These are phyloP conservation scores for Begonia fuchsioides DNA, from an alignment of 306 rosid species.

Conservation along the genomic window DNA sequence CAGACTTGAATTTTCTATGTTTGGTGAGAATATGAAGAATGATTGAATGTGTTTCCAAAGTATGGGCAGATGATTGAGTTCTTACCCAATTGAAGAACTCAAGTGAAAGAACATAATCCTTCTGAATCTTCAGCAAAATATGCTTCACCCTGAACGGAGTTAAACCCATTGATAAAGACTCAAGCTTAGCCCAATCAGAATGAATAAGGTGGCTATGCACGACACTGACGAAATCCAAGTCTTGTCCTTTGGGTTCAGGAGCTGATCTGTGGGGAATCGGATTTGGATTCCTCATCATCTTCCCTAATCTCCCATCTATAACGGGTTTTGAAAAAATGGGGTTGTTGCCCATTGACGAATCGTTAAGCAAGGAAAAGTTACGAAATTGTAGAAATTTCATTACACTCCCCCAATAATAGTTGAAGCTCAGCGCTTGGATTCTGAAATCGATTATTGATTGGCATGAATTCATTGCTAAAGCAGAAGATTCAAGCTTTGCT, in stretches of 20 bases:
- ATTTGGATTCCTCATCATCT: conserved; percentile 14
- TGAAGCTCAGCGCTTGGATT: neutral
- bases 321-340: conserved; percentile 10
- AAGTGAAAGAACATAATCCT: conserved; percentile 56
- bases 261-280: conserved; percentile 62
- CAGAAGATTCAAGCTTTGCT: too few species aligned
- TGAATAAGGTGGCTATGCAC: conserved; percentile 59
- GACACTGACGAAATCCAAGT: conserved; percentile 63
- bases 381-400: conserved; percentile 12
- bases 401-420: neutral
- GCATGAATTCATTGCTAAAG: too few species aligned
- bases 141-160: conserved; percentile 53
- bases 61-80: conserved; percentile 29
- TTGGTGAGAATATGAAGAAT: conserved; percentile 67
- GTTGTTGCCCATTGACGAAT: conserved; percentile 8
- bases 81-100: conserved; percentile 68
- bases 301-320: conserved; percentile 8
- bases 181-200: conserved; percentile 61
- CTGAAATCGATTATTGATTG: neutral
- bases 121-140: conserved; percentile 37
- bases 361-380: conserved; percentile 16
- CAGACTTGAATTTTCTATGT: conserved; percentile 36
- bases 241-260: conserved; percentile 55
- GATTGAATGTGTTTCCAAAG: conserved; percentile 42
- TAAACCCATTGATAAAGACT: conserved; percentile 27